A percentile compares a stretch with the other conserved stretches of the same genome.
phyloP scores from a whole-genome alignment of 2,329 filamentous ascomycete species.

The Akanthomyces dipterigenus region DNA sequence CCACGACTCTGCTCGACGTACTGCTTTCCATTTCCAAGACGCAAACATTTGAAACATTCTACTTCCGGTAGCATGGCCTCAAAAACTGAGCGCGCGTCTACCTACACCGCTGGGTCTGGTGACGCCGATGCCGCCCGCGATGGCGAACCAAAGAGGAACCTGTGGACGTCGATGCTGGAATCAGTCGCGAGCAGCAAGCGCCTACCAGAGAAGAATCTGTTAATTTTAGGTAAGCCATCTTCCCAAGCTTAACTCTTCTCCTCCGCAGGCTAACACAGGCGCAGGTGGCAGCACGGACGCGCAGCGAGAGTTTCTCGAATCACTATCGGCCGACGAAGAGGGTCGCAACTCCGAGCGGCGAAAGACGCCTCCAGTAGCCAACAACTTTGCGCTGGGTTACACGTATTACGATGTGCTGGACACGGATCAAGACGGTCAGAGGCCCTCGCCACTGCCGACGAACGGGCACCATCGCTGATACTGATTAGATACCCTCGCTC shows the following conservation, averaged over 20 bases:
- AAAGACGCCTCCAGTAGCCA: constrained; percentile 73
- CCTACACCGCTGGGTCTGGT: constrained; percentile 50
- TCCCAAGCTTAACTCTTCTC: background rate
- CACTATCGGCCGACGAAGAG: constrained; percentile 47
- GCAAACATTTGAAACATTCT: background rate
- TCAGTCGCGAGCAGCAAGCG: constrained; percentile 84
- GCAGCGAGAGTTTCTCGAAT: constrained; percentile 76
- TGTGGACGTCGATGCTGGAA: constrained; percentile 93
- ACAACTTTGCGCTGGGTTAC: constrained; percentile 87
- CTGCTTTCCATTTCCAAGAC: background rate
- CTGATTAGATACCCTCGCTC: constrained; percentile 72
- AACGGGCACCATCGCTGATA: constrained; percentile 16
- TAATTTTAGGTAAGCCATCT: constrained; percentile 64
- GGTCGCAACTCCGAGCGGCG: constrained; percentile 48
- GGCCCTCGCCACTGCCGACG: background rate
- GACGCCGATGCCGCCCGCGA: constrained; percentile 49
- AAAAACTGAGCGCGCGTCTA: constrained; percentile 51
- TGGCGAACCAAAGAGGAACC: constrained; percentile 73
- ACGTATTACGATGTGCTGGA: constrained; percentile 94
- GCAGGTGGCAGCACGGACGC: constrained; percentile 74
- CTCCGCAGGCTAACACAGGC: background rate
- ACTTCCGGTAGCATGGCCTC: constrained; percentile 35
- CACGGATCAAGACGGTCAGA: constrained; percentile 80
- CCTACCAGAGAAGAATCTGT: constrained; percentile 82
- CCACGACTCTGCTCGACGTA: background rate